phyloP scores from a whole-genome alignment of 2,329 filamentous ascomycete species.

The Ophiostoma perfectum region DNA sequence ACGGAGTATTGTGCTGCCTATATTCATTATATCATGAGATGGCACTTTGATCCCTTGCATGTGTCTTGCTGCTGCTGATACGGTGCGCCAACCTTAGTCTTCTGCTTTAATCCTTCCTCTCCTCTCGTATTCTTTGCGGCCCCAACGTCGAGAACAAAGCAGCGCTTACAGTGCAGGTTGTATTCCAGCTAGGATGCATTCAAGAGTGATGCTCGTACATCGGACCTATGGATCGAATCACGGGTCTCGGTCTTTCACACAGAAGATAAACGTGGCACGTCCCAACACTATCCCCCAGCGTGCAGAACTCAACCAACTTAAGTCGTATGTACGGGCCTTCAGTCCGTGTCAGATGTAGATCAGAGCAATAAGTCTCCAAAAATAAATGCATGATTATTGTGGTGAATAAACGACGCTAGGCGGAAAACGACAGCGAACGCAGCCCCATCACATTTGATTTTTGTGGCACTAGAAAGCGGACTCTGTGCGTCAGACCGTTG shows the following conservation, averaged over 20 bases:
- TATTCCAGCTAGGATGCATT: too few relatives aligned
- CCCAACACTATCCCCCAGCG: neutral
- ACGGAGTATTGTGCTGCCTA: too few relatives aligned
- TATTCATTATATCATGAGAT: too few relatives aligned
- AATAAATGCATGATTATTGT: neutral
- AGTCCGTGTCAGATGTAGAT: neutral
- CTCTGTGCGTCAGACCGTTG: conserved; percentile 10
- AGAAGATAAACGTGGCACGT: neutral
- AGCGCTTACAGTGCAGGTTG: neutral
- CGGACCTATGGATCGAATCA: neutral
- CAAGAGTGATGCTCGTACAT: neutral
- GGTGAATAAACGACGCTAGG: neutral
- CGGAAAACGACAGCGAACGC: neutral
- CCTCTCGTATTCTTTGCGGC: too few relatives aligned
- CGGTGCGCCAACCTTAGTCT: neutral
- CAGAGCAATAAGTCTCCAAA: neutral
- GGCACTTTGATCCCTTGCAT: neutral
- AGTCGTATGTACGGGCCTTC: too few relatives aligned
- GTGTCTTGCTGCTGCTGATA: neutral
- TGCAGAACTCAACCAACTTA: neutral
- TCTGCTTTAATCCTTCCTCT: neutral
- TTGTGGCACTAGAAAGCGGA: neutral
- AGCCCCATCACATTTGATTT: neutral
- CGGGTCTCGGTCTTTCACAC: neutral
- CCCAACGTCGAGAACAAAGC: neutral